phyloP scores from a whole-genome alignment of 345 rosid species.

The Trapa incisa region DNA sequence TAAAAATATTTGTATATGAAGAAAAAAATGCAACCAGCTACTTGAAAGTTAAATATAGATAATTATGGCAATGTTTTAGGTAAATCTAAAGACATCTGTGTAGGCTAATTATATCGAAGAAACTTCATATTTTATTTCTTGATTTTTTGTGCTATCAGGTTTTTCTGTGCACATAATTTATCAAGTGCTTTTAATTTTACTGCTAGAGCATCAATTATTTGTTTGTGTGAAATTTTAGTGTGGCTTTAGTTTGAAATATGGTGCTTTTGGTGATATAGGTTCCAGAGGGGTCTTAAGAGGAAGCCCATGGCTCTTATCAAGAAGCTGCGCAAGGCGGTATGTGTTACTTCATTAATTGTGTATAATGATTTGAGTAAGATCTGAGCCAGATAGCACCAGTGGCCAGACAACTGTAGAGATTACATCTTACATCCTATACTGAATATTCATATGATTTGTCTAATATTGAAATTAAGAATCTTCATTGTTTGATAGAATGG shows the following conservation, averaged over 20 bases:
- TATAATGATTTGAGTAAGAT: not conserved
- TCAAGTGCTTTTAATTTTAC: too few species aligned
- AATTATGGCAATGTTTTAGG: too few species aligned
- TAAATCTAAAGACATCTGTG: too few species aligned
- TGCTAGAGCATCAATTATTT: not conserved
- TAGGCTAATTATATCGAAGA: too few species aligned
- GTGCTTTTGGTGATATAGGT: slow-evolving; percentile 27
- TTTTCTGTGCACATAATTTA: too few species aligned
- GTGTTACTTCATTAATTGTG: not conserved
- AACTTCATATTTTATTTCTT: too few species aligned
- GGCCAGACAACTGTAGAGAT: slow-evolving; percentile 16
- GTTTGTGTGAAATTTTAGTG: not conserved
- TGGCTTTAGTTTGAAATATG: not conserved
- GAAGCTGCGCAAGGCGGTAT: slow-evolving; percentile 77
- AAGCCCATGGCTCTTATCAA: slow-evolving; percentile 81
- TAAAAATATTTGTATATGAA: too few species aligned
- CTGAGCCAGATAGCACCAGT: slow-evolving; percentile 16
- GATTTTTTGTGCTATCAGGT: too few species aligned
- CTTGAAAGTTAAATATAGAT: too few species aligned
- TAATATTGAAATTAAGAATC: too few species aligned
- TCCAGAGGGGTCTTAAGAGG: slow-evolving; percentile 76
- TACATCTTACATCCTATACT: not conserved
- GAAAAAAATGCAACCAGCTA: too few species aligned
- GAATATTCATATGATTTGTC: not conserved
- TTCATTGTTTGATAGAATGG: not conserved